These are phyloP conservation scores for Perkinsela sp. DNA, from an alignment of 208 protist species.

Conservation along the genomic window DNA sequence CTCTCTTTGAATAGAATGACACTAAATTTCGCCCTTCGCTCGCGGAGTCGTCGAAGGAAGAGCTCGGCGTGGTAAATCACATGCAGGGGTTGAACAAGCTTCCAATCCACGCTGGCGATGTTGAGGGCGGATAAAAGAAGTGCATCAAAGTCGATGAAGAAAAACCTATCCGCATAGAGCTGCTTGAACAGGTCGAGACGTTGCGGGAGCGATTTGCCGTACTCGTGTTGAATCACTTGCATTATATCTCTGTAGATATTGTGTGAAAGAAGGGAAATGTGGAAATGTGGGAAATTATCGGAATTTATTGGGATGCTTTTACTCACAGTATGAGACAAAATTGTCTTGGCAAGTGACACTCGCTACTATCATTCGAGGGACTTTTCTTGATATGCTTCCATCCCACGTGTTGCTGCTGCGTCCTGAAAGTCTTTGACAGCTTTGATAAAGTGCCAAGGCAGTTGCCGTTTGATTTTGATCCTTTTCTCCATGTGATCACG, in stretches of 20 bases:
- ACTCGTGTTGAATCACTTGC: conserved; percentile 9
- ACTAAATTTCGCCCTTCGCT: conserved; percentile 35
- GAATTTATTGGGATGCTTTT: no score
- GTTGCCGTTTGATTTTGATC: neutral
- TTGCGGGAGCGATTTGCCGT: conserved; percentile 31
- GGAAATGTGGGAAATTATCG: no score
- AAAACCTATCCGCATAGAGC: conserved; percentile 49
- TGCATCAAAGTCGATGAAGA: conserved; percentile 66
- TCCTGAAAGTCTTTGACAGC: neutral
- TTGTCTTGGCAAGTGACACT: no score
- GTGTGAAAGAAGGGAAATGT: no score
- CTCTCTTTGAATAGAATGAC: conserved; percentile 42
- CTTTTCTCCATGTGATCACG: neutral
- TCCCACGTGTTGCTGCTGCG: neutral
- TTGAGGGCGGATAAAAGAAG: conserved; percentile 48
- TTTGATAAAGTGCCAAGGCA: neutral
- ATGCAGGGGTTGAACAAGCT: conserved; percentile 48
- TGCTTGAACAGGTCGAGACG: conserved; percentile 65
- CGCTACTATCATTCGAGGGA: no score
- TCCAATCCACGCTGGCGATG: conserved; percentile 39
- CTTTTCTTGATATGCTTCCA: no score
- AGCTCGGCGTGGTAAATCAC: conserved; percentile 46
- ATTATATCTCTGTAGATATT: no score
- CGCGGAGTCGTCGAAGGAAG: conserved; percentile 25
- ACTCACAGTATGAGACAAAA: no score